These are phyloP conservation scores for Backusella luteola DNA, from an alignment of 192 early-diverging fungal species.

Conservation along the genomic window DNA sequence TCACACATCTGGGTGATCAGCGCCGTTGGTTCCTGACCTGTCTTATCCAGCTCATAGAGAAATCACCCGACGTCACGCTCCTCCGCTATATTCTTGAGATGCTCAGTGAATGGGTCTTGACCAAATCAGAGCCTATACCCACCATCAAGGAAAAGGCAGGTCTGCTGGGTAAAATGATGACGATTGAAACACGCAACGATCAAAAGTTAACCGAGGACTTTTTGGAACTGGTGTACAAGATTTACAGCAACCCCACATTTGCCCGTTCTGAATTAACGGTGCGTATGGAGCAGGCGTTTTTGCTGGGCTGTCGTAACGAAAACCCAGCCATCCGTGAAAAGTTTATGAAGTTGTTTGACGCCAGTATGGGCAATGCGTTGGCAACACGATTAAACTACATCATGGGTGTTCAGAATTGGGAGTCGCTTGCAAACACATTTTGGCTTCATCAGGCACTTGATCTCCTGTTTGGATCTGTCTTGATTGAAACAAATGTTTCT, in stretches of 20 bases:
- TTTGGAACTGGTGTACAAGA: constrained; percentile 82
- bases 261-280: constrained; percentile 89
- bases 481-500: constrained; percentile 36
- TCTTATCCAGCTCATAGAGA: constrained; percentile 82
- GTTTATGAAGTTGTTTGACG: constrained; percentile 83
- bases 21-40: constrained; percentile 80
- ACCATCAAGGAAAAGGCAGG: constrained; percentile 96
- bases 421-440: constrained; percentile 76
- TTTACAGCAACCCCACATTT: constrained; percentile 84
- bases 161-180: constrained; percentile 88
- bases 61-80: constrained; percentile 70
- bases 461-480: constrained; percentile 72
- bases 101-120: constrained; percentile 84
- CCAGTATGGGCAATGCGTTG: constrained; percentile 66
- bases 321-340: constrained; percentile 76
- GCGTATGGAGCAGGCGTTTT: constrained; percentile 89
- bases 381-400: constrained; percentile 82
- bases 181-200: constrained; percentile 71
- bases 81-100: constrained; percentile 76
- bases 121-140: constrained; percentile 80
- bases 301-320: constrained; percentile 81
- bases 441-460: constrained; percentile 94
- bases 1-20: constrained; percentile 78
- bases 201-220: constrained; percentile 79
- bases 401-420: constrained; percentile 94